Evolutionary conservation across 2,329 filamentous ascomycete species (phyloP), one percentile per base, ranked within the genome.

Genomic region (Huntiella bhutanensis): DNA sequence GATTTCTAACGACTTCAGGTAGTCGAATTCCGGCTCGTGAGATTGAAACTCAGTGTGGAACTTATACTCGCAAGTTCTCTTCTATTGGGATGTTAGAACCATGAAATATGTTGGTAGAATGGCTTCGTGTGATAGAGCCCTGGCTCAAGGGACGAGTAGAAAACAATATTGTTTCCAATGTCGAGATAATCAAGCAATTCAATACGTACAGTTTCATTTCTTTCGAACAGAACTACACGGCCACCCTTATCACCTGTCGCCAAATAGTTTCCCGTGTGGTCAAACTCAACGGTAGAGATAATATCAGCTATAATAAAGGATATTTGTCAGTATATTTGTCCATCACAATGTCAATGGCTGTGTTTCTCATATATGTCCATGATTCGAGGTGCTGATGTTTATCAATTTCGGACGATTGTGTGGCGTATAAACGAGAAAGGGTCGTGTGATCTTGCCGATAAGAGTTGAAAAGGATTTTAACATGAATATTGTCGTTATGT

Each of bases 61-160:
- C 64, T 96, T 98, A 73, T 98, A 98, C 65, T 98, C 91, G 75
- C 91, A 98, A 43, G 91, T 96, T 77, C 96, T 98, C 78, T 98
- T 96, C 87, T 95, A 59, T 51, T 37, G 42, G 38, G 34, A 39
- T 40, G 42, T 28, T 28, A 28, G 22, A 28, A 28, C 22, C 43
- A 36, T 32, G 41, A 37, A 13, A 15, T 38, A 22, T 17, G 34
- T 35, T 41, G 42, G 39, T 38, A 41, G 10, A 33, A 19, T 17
- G 22, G 11, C 4, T 12, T 11, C 11, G n/a, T 7, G 5, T 10
- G 16, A 34, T 3, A 2, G 7, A 5, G 11, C 3, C 16, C 17
- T 19, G 5, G 17, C 17, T 19, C 17, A 19, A 19, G 4, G 17
- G 17, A 19, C 17, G 17, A 7, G n/a, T 15, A 12, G n/a, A 39